Evolutionary conservation across 352 stramenopile genomes (phyloP).

Genomic region (Blastocystis hominis): DNA sequence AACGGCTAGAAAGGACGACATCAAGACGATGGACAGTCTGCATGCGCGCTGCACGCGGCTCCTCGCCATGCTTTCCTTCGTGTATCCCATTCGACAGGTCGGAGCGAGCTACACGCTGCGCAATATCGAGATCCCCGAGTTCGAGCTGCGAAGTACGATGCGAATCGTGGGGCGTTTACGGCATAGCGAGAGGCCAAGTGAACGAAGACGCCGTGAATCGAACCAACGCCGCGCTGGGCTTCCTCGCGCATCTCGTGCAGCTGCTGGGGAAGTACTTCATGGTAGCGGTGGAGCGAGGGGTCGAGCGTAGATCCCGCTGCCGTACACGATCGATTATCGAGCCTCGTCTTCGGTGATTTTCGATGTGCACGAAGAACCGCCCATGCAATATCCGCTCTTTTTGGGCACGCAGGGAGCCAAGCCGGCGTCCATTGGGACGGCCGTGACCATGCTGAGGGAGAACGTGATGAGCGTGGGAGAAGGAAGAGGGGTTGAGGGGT

Average conservation of each 20-base stretch:
- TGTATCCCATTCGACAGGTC: background rate
- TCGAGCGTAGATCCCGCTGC: background rate
- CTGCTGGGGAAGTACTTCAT: slow-evolving; percentile 44
- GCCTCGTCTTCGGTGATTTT: background rate
- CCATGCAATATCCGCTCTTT: background rate
- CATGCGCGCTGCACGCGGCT: slow-evolving; percentile 16
- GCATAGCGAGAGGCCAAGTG: background rate
- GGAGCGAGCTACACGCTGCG: background rate
- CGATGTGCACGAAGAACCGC: slow-evolving; percentile 4
- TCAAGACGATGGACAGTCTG: background rate
- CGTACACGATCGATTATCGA: slow-evolving; percentile 25
- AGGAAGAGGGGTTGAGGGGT: background rate
- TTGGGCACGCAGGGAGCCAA: background rate
- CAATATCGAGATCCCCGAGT: background rate
- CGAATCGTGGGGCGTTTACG: too few species aligned
- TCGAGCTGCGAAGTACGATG: background rate
- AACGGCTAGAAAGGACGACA: background rate
- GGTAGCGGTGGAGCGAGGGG: background rate
- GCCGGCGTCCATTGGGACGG: background rate
- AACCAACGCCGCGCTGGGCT: slow-evolving; percentile 20
- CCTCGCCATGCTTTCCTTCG: slow-evolving; percentile 31
- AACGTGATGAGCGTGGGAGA: slow-evolving; percentile 8
- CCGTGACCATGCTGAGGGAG: slow-evolving; percentile 9
- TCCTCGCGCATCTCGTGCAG: background rate
- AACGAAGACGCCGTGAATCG: background rate